Evolutionary conservation across 116 monocot species (phyloP).

Genomic region (Phalaenopsis hybrid): DNA sequence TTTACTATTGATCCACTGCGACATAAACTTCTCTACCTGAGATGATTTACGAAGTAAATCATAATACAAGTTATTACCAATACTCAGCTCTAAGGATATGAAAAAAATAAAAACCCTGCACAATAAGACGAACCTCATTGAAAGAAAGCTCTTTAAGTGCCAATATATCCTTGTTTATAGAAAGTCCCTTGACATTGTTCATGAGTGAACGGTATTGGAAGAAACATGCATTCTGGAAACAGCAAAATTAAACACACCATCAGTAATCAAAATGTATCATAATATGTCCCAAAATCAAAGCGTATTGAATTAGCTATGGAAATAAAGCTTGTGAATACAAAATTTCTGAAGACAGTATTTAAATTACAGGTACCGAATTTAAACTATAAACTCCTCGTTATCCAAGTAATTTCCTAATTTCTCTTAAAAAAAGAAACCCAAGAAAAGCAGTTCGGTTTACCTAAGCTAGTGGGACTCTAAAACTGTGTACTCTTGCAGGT

Average conservation of each 20-base stretch:
- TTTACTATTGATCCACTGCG: conserved; percentile 51
- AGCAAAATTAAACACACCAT: background rate
- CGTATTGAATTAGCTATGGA: background rate
- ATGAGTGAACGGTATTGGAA: conserved; percentile 58
- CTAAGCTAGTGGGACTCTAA: no score
- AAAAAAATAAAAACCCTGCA: background rate
- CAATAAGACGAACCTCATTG: conserved; percentile 40
- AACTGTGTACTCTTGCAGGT: no score
- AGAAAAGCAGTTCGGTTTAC: no score
- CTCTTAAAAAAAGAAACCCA: background rate
- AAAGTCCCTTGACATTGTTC: conserved; percentile 57
- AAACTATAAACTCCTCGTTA: no score
- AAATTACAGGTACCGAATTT: background rate
- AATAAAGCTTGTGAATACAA: background rate
- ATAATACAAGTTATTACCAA: background rate
- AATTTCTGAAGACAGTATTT: background rate
- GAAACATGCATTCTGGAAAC: conserved; percentile 59
- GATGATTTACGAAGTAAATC: background rate
- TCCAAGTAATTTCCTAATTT: background rate
- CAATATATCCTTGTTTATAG: conserved; percentile 56
- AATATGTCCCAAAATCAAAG: background rate
- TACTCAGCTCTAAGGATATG: background rate
- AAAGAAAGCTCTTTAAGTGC: conserved; percentile 43
- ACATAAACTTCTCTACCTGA: conserved; percentile 79
- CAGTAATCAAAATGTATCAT: background rate